These are phyloP conservation scores for Ciborinia camelliae DNA, from an alignment of 2,329 filamentous ascomycete species.

Conservation along the genomic window DNA sequence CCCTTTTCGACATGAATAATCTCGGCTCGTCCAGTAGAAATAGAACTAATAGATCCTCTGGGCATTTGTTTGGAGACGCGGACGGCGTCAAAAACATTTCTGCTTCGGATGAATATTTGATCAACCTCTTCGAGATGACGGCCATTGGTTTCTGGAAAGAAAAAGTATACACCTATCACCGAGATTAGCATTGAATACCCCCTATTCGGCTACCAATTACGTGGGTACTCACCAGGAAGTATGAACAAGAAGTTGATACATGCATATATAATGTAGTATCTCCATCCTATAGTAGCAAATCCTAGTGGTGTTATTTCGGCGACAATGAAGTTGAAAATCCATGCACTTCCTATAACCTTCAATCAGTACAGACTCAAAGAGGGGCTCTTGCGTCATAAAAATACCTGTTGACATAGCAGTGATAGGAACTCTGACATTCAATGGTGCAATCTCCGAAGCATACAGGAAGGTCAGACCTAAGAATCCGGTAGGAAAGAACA, in stretches of 20 bases:
- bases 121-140: slow-evolving; percentile 37
- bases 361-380: background rate
- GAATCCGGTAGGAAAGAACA: slow-evolving; percentile 52
- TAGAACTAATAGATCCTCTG: background rate
- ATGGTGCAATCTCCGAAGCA: slow-evolving; percentile 54
- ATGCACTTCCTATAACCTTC: slow-evolving; percentile 13
- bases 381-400: background rate
- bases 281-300: slow-evolving; percentile 52
- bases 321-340: slow-evolving; percentile 21
- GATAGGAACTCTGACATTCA: slow-evolving; percentile 45
- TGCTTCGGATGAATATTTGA: slow-evolving; percentile 25
- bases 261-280: slow-evolving; percentile 65
- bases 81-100: slow-evolving; percentile 9
- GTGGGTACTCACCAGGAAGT: slow-evolving; percentile 2
- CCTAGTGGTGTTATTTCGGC: slow-evolving; percentile 39
- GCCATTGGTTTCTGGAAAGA: slow-evolving; percentile 55
- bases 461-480: slow-evolving; percentile 52
- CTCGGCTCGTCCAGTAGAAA: background rate
- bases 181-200: background rate
- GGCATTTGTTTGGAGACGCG: slow-evolving; percentile 5
- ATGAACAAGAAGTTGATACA: slow-evolving; percentile 22
- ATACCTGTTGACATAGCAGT: slow-evolving; percentile 18
- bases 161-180: slow-evolving; percentile 49
- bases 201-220: background rate
- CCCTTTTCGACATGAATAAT: background rate